Evolutionary conservation across 225 moss, liverwort and hornwort genomes (phyloP), one percentile per base, ranked within the genome.

Genomic region (Polytrichum formosum): DNA sequence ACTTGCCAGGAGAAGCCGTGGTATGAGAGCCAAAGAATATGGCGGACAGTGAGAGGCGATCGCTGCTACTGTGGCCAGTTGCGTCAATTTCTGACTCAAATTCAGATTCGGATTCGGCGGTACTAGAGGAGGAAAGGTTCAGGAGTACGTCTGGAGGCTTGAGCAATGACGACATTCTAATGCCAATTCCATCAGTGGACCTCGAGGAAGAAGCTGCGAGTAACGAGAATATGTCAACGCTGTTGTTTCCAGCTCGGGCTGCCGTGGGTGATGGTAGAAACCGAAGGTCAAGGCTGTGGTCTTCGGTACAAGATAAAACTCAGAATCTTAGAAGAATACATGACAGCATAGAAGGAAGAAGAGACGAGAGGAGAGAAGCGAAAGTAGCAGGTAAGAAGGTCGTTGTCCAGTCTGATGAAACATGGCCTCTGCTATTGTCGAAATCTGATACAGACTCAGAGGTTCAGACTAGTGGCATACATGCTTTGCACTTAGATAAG

Each of bases 161-260:
- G 53, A 74, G 8, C 19, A 22, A 64, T 6, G 63, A 60, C 35
- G 16, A 23, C 61, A 6, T 75, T 83, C n/a, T 30, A 81, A 10
- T 73, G 73, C 28, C 58, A 66, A 5, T 76, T 74, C 22, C 62
- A 75, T 65, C 61, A 5, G n/a, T 19, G 18, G 28, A 18, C 55
- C 31, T 26, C 21, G 67, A 81, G 55, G 78, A 72, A 58, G 54
- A 1, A 0, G 21, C 28, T n/a, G 26, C 72, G 6, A 78, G 61
- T 33, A 37, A 35, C 23, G 74, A 87, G 28, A 74, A 80, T 0
- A 66, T 84, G 23, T 55, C 31, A 7, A 61, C 30, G 13, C 18
- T 79, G 27, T 81, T 76, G 84, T 68, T 16, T 8, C 79, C 84
- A 17, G 77, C 84, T 27, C 33, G 59, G 59, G 59, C 13, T 35